Conservation (phyloP, 768 basidiomycete genomes). For the Candolleomyces eurysporus region DNA sequence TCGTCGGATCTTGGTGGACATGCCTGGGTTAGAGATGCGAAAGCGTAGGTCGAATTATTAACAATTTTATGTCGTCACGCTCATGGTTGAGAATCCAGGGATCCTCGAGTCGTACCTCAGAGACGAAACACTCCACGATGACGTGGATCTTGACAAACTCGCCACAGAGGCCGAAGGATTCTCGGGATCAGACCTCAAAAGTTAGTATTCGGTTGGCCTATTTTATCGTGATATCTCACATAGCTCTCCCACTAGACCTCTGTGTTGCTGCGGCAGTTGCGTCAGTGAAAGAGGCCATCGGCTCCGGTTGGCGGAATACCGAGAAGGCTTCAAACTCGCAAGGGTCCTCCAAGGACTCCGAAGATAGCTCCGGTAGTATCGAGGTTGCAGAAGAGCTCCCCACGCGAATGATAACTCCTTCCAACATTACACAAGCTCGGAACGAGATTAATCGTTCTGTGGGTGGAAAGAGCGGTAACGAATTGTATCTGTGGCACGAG, state of each 20-base stretch:
- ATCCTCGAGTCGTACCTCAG: neutral
- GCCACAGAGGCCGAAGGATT: slow-evolving; percentile 1
- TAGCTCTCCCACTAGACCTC: neutral
- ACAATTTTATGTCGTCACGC: neutral
- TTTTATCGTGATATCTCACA: too few species aligned
- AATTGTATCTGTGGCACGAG: neutral
- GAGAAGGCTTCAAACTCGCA: neutral
- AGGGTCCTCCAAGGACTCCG: neutral
- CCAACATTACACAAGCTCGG: neutral
- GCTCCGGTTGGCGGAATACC: neutral
- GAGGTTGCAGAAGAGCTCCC: neutral
- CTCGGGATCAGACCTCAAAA: slow-evolving; percentile 16
- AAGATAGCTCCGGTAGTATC: neutral
- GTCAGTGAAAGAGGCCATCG: slow-evolving; percentile 9
- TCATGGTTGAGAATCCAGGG: neutral
- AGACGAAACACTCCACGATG: slow-evolving; percentile 8
- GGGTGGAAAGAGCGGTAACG: neutral
- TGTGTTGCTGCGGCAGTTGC: slow-evolving; percentile 8
- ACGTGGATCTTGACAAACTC: slow-evolving; percentile 6
- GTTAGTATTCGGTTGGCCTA: neutral
- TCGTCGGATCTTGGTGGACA: slow-evolving; percentile 8
- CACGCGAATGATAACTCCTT: neutral
- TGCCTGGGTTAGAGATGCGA: slow-evolving; percentile 6
- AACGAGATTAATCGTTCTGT: neutral
- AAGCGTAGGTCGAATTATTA: neutral